phyloP scores from a whole-genome alignment of 169 alveolate species.

The Plasmodium ovale region DNA sequence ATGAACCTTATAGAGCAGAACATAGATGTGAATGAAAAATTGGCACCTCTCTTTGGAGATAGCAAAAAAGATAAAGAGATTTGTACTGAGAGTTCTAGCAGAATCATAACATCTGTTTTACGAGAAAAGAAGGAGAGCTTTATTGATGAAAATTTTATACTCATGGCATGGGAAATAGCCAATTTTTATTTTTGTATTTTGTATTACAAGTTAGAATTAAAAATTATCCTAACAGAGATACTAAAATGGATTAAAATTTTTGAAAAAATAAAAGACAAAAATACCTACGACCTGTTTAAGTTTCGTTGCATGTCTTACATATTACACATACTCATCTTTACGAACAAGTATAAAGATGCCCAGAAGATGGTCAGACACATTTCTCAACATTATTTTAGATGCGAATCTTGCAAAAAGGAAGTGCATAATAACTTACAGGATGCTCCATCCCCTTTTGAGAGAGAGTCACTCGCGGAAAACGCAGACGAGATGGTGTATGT shows the following conservation, averaged over 20 bases:
- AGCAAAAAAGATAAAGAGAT: not conserved
- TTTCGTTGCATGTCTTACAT: conserved; percentile 34
- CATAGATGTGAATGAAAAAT: not conserved
- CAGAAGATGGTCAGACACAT: conserved; percentile 13
- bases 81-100: not conserved
- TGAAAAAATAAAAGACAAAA: not conserved
- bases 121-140: not conserved
- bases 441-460: not conserved
- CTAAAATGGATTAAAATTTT: conserved; percentile 49
- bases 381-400: not conserved
- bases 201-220: conserved; percentile 53
- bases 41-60: not conserved
- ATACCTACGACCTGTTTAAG: not conserved
- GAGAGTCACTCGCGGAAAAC: too few species aligned
- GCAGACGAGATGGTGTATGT: not conserved
- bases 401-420: not conserved
- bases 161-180: conserved; percentile 74
- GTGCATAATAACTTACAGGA: not conserved
- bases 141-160: conserved; percentile 24
- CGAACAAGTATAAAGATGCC: conserved; percentile 44
- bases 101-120: not conserved
- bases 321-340: conserved; percentile 41
- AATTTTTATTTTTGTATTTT: conserved; percentile 65
- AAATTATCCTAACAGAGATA: conserved; percentile 32
- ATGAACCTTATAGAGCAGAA: conserved; percentile 3